These are phyloP conservation scores for Linnemannia elongata DNA, from an alignment of 192 early-diverging fungal genomes.

Conservation along the genomic window DNA sequence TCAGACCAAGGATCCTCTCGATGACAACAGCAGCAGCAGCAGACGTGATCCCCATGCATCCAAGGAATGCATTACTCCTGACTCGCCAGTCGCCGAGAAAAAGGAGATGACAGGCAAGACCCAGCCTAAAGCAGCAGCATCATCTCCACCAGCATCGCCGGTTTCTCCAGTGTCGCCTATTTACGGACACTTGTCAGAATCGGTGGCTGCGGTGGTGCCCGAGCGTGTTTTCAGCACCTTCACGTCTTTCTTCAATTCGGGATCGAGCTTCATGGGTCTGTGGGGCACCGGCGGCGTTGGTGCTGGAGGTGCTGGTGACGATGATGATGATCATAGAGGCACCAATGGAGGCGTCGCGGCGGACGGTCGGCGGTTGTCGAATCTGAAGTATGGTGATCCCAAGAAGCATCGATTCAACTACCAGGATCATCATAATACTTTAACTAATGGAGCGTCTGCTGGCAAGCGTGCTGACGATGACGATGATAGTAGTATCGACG, in stretches of 20 bases:
- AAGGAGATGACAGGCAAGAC: background rate
- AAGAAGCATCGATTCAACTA: constrained; percentile 18
- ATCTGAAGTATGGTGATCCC: constrained; percentile 17
- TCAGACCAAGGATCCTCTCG: constrained; percentile 2
- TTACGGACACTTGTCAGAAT: background rate
- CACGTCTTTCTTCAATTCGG: constrained; percentile 41
- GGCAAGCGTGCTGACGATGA: constrained; percentile 9
- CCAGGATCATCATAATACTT: background rate
- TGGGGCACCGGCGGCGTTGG: background rate
- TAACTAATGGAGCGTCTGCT: background rate
- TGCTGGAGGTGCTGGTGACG: background rate
- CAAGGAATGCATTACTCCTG: background rate
- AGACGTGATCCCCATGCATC: background rate
- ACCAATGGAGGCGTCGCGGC: background rate
- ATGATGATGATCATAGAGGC: background rate
- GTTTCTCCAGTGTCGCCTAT: background rate
- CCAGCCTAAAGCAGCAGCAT: background rate
- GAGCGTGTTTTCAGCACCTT: constrained; percentile 22
- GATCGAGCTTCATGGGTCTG: constrained; percentile 37
- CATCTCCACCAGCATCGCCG: background rate
- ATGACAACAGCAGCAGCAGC: background rate
- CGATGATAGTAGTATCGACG: constrained; percentile 34
- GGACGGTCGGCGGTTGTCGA: constrained; percentile 12
- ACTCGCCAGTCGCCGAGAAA: background rate
- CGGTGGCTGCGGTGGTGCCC: background rate